Conservation (phyloP, 2,329 filamentous ascomycete species). For the Albifimbria verrucaria region DNA sequence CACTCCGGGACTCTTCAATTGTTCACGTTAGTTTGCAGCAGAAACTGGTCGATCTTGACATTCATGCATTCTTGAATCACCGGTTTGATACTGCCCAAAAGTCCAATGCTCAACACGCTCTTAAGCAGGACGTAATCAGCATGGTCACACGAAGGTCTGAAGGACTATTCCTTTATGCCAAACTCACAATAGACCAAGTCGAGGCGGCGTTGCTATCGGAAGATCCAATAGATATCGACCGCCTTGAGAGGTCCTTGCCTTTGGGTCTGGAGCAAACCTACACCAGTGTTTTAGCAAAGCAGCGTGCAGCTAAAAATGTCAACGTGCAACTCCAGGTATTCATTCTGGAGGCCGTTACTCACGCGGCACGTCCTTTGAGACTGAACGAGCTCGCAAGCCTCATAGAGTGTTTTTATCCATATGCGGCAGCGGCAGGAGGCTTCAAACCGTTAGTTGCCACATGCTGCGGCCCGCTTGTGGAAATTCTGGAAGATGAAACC, state of each 20-base stretch:
- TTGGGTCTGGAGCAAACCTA: constrained; percentile 25
- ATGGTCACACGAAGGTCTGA: constrained; percentile 14
- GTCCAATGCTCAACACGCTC: background rate
- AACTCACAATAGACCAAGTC: constrained; percentile 19
- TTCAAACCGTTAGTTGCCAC: constrained; percentile 31
- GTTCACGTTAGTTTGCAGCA: constrained; percentile 18
- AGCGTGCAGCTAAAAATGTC: constrained; percentile 25
- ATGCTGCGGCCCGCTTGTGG: constrained; percentile 38
- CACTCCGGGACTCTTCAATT: constrained; percentile 15
- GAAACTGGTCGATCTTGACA: constrained; percentile 15
- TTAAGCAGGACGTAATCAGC: constrained; percentile 11
- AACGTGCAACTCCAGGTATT: constrained; percentile 26
- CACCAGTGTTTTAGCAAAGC: constrained; percentile 29
- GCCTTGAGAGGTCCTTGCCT: constrained; percentile 13
- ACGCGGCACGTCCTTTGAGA: constrained; percentile 34
- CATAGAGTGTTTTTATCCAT: constrained; percentile 18
- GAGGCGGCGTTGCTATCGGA: constrained; percentile 2
- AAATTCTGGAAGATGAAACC: constrained; percentile 41
- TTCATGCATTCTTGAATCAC: constrained; percentile 12
- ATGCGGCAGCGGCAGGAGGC: constrained; percentile 8
- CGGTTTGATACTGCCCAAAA: constrained; percentile 9
- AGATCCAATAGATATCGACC: constrained; percentile 1
- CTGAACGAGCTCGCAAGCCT: constrained; percentile 31
- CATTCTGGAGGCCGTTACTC: constrained; percentile 35
- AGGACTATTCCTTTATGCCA: constrained; percentile 18